phyloP scores from a whole-genome alignment of 371 early-diverging fungal genomes.

The Lichtheimia hyalospora region DNA sequence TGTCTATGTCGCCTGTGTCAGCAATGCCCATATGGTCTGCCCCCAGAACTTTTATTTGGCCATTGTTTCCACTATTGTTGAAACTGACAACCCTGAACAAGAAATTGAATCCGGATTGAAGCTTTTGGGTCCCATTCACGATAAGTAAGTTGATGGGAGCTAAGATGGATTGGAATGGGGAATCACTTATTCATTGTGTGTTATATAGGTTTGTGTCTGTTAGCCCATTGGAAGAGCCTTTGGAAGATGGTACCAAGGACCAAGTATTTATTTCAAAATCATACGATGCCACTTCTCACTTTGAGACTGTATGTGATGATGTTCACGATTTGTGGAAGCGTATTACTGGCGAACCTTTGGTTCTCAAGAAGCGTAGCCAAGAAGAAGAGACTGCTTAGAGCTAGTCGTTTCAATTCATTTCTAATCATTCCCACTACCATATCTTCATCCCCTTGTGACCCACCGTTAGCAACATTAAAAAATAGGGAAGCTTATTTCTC shows the following conservation, averaged over 20 bases:
- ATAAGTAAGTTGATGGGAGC: constrained; percentile 58
- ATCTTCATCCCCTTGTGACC: too few relatives aligned
- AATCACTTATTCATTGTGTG: neutral
- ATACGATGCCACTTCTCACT: constrained; percentile 98
- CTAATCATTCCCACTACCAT: too few relatives aligned
- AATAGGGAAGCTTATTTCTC: too few relatives aligned
- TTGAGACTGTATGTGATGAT: constrained; percentile 97
- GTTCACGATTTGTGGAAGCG: constrained; percentile 93
- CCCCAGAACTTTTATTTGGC: constrained; percentile 88
- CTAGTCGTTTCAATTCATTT: neutral
- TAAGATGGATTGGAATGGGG: neutral
- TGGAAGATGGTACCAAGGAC: constrained; percentile 79
- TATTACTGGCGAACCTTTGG: constrained; percentile 89
- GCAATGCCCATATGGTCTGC: constrained; percentile 88
- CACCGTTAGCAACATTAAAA: too few relatives aligned
- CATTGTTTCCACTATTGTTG: constrained; percentile 94
- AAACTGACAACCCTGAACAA: constrained; percentile 80
- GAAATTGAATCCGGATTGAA: constrained; percentile 88
- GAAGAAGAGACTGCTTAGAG: constrained; percentile 55
- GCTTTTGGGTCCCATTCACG: constrained; percentile 88
- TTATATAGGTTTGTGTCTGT: constrained; percentile 69
- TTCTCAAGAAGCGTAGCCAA: constrained; percentile 62
- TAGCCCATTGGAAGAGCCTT: constrained; percentile 85
- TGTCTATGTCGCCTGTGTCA: constrained; percentile 94
- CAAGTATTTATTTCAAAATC: constrained; percentile 90